Percentiles rank a stretch among this genome's conserved stretches.
phyloP scores from a whole-genome alignment of 106 monocot species.

The Gastrodia elata region DNA sequence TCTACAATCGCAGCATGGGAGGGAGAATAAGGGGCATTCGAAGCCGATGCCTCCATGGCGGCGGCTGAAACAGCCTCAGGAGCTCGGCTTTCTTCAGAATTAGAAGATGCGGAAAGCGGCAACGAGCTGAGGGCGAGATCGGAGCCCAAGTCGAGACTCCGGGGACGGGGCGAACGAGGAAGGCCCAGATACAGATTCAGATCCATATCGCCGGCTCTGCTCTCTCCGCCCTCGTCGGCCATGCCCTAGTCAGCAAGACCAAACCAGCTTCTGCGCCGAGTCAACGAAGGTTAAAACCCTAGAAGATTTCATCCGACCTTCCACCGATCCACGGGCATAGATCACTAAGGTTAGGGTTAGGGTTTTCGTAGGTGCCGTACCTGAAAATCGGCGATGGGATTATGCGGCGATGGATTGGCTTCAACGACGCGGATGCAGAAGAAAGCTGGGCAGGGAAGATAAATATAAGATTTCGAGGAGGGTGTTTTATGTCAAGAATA shows the following conservation, averaged over 20 bases:
- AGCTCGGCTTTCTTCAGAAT: conserved; percentile 14
- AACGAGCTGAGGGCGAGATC: conserved; percentile 61
- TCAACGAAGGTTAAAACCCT: conserved; percentile 7
- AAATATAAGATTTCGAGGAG: neutral
- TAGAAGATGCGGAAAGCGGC: conserved; percentile 14
- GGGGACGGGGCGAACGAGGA: conserved; percentile 42
- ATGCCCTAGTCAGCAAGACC: conserved; percentile 13
- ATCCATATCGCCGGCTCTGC: conserved; percentile 40
- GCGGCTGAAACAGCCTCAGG: conserved; percentile 11
- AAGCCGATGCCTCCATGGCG: conserved; percentile 3
- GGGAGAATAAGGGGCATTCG: conserved; percentile 33
- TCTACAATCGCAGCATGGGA: conserved; percentile 9
- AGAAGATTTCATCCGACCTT: neutral
- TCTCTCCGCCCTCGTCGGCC: conserved; percentile 28
- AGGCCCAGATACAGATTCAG: conserved; percentile 78
- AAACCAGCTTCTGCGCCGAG: neutral
- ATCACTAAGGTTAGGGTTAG: neutral
- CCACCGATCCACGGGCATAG: neutral
- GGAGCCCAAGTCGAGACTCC: conserved; percentile 47
- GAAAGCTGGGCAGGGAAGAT: neutral
- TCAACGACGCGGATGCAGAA: neutral
- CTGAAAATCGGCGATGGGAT: neutral
- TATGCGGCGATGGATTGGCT: neutral
- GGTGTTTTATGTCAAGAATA: neutral
- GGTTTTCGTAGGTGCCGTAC: neutral